A percentile compares a stretch with the other conserved stretches of the same genome.
These are phyloP conservation scores for Avena insularis DNA, from an alignment of 176 grass and related monocot species.

Conservation along the genomic window DNA sequence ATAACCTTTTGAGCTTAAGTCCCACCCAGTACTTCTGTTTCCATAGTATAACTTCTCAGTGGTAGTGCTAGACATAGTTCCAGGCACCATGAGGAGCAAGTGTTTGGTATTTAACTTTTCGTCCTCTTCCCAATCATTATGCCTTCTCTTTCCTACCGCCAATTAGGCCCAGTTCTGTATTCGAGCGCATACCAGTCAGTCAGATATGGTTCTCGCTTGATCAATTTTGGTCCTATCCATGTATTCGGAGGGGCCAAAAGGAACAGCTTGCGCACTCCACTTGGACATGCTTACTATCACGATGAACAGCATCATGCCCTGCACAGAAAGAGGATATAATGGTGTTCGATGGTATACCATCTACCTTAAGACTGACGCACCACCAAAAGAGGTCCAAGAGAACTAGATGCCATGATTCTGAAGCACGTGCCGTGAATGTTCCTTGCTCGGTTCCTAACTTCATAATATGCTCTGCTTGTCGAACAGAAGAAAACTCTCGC, in stretches of 20 bases:
- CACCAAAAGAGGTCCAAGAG: background rate
- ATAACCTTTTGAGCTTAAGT: background rate
- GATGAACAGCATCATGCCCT: conserved; percentile 21
- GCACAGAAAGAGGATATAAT: background rate
- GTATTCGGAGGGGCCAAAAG: background rate
- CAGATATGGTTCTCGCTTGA: background rate
- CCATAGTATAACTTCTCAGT: background rate
- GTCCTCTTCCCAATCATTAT: conserved; percentile 18
- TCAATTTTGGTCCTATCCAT: background rate
- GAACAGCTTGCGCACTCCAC: background rate
- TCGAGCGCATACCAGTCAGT: conserved; percentile 28
- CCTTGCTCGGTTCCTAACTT: background rate
- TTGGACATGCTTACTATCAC: conserved; percentile 18
- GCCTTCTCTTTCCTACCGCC: background rate
- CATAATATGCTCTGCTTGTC: conserved; percentile 11
- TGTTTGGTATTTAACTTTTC: background rate
- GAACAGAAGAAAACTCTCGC: background rate
- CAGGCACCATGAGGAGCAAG: background rate
- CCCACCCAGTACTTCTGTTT: background rate
- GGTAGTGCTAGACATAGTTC: background rate
- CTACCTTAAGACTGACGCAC: background rate
- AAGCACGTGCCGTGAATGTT: background rate
- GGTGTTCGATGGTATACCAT: conserved; percentile 13
- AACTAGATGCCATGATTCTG: background rate
- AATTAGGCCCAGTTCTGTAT: background rate